These are phyloP conservation scores for Nepenthes alata DNA, from an alignment of 179 eudicot species.

Conservation along the genomic window DNA sequence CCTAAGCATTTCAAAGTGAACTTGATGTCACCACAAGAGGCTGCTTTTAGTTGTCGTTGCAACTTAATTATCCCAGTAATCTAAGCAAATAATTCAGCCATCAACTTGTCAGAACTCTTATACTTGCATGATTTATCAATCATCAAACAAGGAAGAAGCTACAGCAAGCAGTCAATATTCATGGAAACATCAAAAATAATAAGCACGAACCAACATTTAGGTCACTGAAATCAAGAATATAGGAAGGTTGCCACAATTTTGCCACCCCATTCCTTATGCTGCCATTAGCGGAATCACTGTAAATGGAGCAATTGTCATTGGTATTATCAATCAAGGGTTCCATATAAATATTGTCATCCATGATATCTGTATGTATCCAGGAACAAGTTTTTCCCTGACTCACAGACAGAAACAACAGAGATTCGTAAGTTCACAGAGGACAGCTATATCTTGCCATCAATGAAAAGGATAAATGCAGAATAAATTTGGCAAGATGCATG, in stretches of 20 bases:
- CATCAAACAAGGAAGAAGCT: too few relatives aligned
- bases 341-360: constrained; percentile 87
- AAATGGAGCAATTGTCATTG: constrained; percentile 9
- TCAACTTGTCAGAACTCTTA: too few relatives aligned
- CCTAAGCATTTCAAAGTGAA: too few relatives aligned
- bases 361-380: constrained; percentile 92
- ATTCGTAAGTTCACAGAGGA: not conserved
- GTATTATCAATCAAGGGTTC: constrained; percentile 27
- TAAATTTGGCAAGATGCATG: not conserved
- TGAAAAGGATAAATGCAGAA: not conserved
- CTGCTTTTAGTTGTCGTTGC: too few relatives aligned
- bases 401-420: constrained; percentile 6
- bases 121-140: too few relatives aligned
- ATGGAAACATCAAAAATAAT: not conserved
- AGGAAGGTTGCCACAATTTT: constrained; percentile 46
- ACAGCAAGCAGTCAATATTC: too few relatives aligned
- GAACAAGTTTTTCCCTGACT: constrained; percentile 50
- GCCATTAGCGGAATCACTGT: constrained; percentile 11
- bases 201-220: constrained; percentile 57
- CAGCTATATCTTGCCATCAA: not conserved
- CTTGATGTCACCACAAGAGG: too few relatives aligned
- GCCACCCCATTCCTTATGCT: constrained; percentile 12
- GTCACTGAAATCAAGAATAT: constrained; percentile 85
- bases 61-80: too few relatives aligned
- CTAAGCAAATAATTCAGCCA: too few relatives aligned